Percentiles rank a stretch among this genome's conserved stretches.
Conservation (phyloP, 192 early-diverging fungal species). For the Backusella psychrophila region DNA sequence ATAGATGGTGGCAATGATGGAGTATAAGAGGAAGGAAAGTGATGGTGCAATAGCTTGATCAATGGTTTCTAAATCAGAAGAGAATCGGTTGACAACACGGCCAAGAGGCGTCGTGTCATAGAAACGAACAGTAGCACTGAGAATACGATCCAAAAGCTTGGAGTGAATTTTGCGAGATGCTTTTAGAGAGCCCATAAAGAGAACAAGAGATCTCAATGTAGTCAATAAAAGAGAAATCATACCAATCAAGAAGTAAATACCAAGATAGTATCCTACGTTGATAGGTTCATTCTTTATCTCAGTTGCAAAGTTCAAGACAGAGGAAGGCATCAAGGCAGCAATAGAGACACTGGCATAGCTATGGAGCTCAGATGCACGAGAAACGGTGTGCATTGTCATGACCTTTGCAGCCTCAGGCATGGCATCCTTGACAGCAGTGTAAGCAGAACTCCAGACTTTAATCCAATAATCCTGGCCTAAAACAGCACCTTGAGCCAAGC, state of each 20-base stretch:
- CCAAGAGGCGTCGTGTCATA: slow-evolving; percentile 91
- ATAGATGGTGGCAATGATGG: slow-evolving; percentile 47
- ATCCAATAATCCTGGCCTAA: slow-evolving; percentile 64
- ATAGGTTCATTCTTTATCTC: slow-evolving; percentile 33
- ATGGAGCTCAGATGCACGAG: background rate
- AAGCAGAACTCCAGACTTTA: slow-evolving; percentile 53
- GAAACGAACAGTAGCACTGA: slow-evolving; percentile 76
- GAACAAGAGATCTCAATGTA: slow-evolving; percentile 38
- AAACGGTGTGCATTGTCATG: background rate
- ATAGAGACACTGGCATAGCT: background rate
- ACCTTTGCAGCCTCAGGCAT: background rate
- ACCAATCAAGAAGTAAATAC: slow-evolving; percentile 58
- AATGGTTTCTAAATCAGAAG: slow-evolving; percentile 81
- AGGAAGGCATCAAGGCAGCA: background rate
- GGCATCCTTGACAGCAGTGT: background rate
- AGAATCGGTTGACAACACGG: slow-evolving; percentile 79
- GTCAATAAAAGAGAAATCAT: slow-evolving; percentile 36
- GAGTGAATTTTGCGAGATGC: slow-evolving; percentile 60
- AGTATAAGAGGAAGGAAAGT: slow-evolving; percentile 46
- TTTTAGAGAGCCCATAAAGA: slow-evolving; percentile 47
- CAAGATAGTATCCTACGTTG: slow-evolving; percentile 59
- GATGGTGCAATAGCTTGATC: slow-evolving; percentile 59
- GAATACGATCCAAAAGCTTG: slow-evolving; percentile 51
- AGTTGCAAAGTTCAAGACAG: background rate
- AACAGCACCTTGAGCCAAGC: slow-evolving; percentile 39